phyloP scores from a whole-genome alignment of 129 eudicot genomes.

The Cynara cardunculus region DNA sequence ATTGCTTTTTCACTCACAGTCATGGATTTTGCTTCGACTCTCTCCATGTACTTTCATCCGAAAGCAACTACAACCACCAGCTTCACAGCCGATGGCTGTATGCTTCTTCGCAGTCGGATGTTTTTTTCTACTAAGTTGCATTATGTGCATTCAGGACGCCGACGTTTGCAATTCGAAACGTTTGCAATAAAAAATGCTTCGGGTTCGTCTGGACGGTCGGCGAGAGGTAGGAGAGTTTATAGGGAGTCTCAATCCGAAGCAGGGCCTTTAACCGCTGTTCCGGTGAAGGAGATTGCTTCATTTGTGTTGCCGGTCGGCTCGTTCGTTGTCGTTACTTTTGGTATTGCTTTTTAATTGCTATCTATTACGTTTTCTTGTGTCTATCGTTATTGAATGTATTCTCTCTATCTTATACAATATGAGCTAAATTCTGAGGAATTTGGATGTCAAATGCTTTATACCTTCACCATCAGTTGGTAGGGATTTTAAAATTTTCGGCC shows the following conservation, averaged over 20 bases:
- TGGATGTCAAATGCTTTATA: neutral
- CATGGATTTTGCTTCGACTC: constrained; percentile 48
- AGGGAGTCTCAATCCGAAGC: constrained; percentile 49
- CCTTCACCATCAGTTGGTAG: neutral
- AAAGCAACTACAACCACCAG: constrained; percentile 26
- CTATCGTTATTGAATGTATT: neutral
- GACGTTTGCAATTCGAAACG: constrained; percentile 17
- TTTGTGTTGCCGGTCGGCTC: constrained; percentile 51
- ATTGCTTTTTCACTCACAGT: constrained; percentile 6
- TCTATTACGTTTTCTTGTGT: neutral
- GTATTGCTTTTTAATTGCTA: constrained; percentile 39
- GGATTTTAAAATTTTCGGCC: neutral
- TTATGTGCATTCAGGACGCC: constrained; percentile 13
- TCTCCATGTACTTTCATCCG: constrained; percentile 43
- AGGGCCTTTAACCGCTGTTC: constrained; percentile 32
- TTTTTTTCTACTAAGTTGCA: constrained; percentile 12
- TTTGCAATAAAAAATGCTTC: constrained; percentile 37
- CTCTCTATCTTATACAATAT: neutral
- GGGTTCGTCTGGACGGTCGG: constrained; percentile 32
- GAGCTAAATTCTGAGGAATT: neutral
- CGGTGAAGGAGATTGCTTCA: constrained; percentile 49
- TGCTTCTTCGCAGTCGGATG: constrained; percentile 18
- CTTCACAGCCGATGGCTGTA: neutral
- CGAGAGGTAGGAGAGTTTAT: constrained; percentile 52
- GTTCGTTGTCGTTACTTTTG: constrained; percentile 59